phyloP scores from a whole-genome alignment of 768 basidiomycete species.

The Amanita fuliginea region DNA sequence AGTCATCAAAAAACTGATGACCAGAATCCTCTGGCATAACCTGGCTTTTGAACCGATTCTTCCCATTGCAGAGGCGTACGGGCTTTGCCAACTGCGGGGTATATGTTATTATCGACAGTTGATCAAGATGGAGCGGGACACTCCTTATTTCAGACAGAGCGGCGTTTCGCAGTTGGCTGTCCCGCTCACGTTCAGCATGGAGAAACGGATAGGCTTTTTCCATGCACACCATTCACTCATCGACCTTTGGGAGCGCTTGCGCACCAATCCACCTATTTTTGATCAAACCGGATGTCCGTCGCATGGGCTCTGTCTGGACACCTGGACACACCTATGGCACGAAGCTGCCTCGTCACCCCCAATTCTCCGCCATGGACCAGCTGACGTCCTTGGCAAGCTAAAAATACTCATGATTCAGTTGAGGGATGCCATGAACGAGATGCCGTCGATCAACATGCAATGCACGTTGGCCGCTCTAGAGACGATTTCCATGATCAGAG shows the following conservation, averaged over 20 bases:
- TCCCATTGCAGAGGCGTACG: slow-evolving; percentile 31
- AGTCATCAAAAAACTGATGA: slow-evolving; percentile 37
- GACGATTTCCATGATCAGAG: slow-evolving; percentile 25
- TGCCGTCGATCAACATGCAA: slow-evolving; percentile 23
- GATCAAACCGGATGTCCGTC: slow-evolving; percentile 29
- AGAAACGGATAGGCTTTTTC: slow-evolving; percentile 37
- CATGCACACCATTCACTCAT: slow-evolving; percentile 48
- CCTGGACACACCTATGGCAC: slow-evolving; percentile 43
- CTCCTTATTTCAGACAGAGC: slow-evolving; percentile 14
- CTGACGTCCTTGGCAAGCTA: slow-evolving; percentile 54
- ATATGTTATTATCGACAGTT: slow-evolving; percentile 44
- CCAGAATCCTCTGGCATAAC: slow-evolving; percentile 42
- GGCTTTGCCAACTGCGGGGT: slow-evolving; percentile 29
- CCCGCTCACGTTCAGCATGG: slow-evolving; percentile 18
- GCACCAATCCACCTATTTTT: slow-evolving; percentile 34
- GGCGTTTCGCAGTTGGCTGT: slow-evolving; percentile 20
- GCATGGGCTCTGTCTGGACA: slow-evolving; percentile 37
- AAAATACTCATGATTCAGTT: slow-evolving; percentile 29
- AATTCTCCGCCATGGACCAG: slow-evolving; percentile 27
- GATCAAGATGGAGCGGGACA: slow-evolving; percentile 24
- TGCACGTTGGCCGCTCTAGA: slow-evolving; percentile 37
- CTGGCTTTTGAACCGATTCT: slow-evolving; percentile 37
- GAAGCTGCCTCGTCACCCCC: slow-evolving; percentile 36
- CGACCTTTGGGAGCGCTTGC: slow-evolving; percentile 42
- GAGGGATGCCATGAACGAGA: slow-evolving; percentile 22